Conservation (phyloP, 331 rosid genomes). For the Malus hybrid region DNA sequence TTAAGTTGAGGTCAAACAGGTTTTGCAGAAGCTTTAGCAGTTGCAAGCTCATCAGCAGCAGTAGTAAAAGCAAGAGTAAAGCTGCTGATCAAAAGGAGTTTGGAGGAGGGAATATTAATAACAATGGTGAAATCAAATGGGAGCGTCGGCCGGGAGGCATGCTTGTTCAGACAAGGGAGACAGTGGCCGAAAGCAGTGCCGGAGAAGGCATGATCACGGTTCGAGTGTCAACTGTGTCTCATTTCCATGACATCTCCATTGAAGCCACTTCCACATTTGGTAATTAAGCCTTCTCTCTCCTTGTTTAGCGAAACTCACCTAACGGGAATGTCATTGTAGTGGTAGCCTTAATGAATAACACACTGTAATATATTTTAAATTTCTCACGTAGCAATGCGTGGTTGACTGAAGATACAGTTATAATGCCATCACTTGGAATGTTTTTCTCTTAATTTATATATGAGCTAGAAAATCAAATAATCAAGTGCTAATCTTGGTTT, state of each 20-base stretch:
- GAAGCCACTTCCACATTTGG: conserved; percentile 84
- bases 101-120: background rate
- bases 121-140: conserved; percentile 65
- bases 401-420: too few species aligned
- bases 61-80: background rate
- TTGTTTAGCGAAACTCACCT: background rate
- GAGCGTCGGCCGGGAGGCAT: conserved; percentile 95
- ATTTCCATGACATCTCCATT: conserved; percentile 66
- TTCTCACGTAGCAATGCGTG: too few species aligned
- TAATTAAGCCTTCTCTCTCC: background rate
- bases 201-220: conserved; percentile 58
- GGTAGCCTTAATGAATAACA: background rate
- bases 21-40: conserved; percentile 49
- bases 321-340: too few species aligned
- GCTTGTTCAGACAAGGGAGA: conserved; percentile 90
- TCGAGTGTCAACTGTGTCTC: conserved; percentile 70
- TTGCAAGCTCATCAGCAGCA: conserved; percentile 45
- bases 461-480: background rate
- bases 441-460: background rate
- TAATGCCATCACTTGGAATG: background rate
- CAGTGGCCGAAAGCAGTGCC: conserved; percentile 5
- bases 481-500: background rate
- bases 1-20: conserved; percentile 75
- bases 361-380: too few species aligned
- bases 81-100: conserved; percentile 13